phyloP scores from a whole-genome alignment of 2,329 filamentous ascomycete genomes.

The Sordariomycetes sp. region DNA sequence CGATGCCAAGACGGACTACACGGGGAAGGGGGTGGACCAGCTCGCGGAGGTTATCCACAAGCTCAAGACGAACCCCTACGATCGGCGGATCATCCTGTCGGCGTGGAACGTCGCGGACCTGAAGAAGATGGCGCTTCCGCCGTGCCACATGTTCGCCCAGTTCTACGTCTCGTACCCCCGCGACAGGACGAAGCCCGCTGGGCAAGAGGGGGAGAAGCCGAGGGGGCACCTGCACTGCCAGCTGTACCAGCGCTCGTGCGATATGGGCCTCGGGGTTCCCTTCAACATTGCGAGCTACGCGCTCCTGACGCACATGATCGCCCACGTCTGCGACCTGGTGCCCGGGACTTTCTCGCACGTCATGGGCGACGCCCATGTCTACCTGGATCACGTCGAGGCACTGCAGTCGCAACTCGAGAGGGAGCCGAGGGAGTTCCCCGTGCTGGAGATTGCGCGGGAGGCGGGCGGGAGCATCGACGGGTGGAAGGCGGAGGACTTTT shows the following conservation, averaged over 20 bases:
- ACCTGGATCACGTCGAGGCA: constrained; percentile 83
- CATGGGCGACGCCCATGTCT: constrained; percentile 98
- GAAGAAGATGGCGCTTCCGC: constrained; percentile 78
- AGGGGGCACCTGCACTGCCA: constrained; percentile 72
- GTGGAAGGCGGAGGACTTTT: constrained; percentile 81
- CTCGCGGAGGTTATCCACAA: constrained; percentile 83
- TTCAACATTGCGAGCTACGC: constrained; percentile 98
- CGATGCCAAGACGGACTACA: constrained; percentile 68
- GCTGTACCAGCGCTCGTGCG: constrained; percentile 86
- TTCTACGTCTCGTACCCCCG: constrained; percentile 76
- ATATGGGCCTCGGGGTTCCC: constrained; percentile 93
- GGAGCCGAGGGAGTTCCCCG: constrained; percentile 71
- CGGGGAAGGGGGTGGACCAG: constrained; percentile 83
- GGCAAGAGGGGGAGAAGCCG: constrained; percentile 21
- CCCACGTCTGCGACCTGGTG: constrained; percentile 69
- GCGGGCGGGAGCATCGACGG: constrained; percentile 70
- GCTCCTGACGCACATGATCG: constrained; percentile 87
- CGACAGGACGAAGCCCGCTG: constrained; percentile 4
- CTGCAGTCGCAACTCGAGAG: constrained; percentile 67
- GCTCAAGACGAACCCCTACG: constrained; percentile 70
- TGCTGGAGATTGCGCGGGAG: constrained; percentile 57
- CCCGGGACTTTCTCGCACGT: constrained; percentile 85
- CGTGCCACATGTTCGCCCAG: constrained; percentile 96
- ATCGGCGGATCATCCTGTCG: constrained; percentile 76
- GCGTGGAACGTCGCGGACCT: constrained; percentile 92